Conservation (phyloP, 345 rosid species). For the Eutrema yunnanense region DNA sequence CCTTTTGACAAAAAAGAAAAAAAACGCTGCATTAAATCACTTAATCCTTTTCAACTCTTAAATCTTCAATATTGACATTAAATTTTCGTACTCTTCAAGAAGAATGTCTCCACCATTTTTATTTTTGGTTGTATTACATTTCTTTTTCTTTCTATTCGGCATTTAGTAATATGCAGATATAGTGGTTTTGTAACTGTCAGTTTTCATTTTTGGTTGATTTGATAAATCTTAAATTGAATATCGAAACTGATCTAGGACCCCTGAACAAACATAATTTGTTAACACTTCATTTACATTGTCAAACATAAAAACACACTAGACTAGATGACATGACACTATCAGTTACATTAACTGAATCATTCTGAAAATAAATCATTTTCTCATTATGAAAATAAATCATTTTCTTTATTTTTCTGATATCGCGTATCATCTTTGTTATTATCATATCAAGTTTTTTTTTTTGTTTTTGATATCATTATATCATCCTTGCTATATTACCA, state of each 20-base stretch:
- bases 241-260: background rate
- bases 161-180: background rate
- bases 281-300: background rate
- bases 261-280: background rate
- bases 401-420: no score
- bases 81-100: constrained; percentile 8
- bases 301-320: no score
- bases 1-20: background rate
- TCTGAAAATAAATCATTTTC: no score
- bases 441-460: no score
- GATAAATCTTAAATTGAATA: background rate
- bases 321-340: no score
- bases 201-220: background rate
- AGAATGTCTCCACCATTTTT: constrained; percentile 9
- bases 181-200: no score
- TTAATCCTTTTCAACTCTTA: background rate
- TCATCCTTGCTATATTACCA: no score
- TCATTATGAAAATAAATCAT: no score
- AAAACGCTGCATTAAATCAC: background rate
- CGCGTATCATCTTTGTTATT: no score
- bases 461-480: no score
- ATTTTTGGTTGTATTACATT: background rate
- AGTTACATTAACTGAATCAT: no score
- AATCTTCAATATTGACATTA: background rate
- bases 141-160: background rate